Base-by-base conservation (phyloP, 257 asterid species). In the Jacaranda copaia region DNA sequence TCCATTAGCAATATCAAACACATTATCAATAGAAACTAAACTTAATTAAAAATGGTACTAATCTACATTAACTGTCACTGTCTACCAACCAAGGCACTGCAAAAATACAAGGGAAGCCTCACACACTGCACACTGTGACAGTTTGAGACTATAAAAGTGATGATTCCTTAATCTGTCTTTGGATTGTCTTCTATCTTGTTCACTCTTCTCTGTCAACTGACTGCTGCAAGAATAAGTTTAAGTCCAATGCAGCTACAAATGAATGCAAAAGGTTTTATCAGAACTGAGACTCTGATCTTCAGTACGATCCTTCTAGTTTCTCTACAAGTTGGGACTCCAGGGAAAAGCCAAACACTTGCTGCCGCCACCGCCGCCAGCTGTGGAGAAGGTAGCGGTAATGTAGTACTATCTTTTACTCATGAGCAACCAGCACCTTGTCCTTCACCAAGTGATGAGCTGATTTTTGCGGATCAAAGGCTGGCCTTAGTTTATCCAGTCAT, bases 401-500 rank as follows among this genome's bases (percentile, higher is more conserved):
- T 25, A 25, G 32, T 25, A 66, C 59, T 83, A 32, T 76, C 85
- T n/a, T 13, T 60, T 12, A 16, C 73, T 52, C 68, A 3, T 14
- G 18, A 4, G 32, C 81, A 71, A 32, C 71, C 65, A 49, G 59
- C 74, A 12, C 80, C 73, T 12, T 68, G 78, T 5, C 81, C 88
- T 0, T 61, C 72, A 8, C 76, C 63, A 2, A 25, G 32, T 25
- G 36, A 38, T 4, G 77, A 70, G 40, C 73, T 86, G 48, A 72
- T 82, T 39, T 93, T 93, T 73, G 82, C 73, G 6, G 98, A 93
- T 71, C 77, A 73, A 73, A 83, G 98, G 45, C 88, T 93, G 1
- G 90, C 91, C 1, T n/a, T 58, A 6, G 93, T 90, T 8, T 91
- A 90, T 43, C 93, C 95, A 0, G 61, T 89, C 64, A 90, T 93